These are phyloP conservation scores for Aspergillus nidulans DNA, from an alignment of 495 filamentous ascomycete genomes.

Conservation along the genomic window DNA sequence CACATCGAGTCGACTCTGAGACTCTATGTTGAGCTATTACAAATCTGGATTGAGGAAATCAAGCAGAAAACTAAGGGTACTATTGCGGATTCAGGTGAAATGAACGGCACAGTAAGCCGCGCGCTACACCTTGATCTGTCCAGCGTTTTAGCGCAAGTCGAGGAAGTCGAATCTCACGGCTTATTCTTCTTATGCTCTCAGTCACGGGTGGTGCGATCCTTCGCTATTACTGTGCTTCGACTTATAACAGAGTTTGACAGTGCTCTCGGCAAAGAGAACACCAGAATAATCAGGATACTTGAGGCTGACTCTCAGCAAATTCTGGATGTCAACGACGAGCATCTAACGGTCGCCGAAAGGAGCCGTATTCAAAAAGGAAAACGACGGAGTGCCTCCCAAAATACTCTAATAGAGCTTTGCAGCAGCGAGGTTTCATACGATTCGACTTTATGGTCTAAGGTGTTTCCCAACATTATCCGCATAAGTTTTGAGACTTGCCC, in stretches of 20 bases:
- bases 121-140: slow-evolving; percentile 80
- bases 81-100: slow-evolving; percentile 56
- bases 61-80: slow-evolving; percentile 77
- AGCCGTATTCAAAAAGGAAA: slow-evolving; percentile 90
- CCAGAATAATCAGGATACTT: slow-evolving; percentile 82
- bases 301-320: slow-evolving; percentile 85
- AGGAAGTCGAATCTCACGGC: slow-evolving; percentile 94
- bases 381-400: slow-evolving; percentile 75
- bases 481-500: slow-evolving; percentile 88
- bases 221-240: slow-evolving; percentile 86
- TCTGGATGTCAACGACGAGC: slow-evolving; percentile 88
- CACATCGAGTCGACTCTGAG: slow-evolving; percentile 93
- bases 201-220: slow-evolving; percentile 78
- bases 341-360: slow-evolving; percentile 84
- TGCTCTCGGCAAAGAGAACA: slow-evolving; percentile 75
- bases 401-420: slow-evolving; percentile 87
- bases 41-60: slow-evolving; percentile 97
- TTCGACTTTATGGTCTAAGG: slow-evolving; percentile 91
- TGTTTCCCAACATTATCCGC: slow-evolving; percentile 92
- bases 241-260: slow-evolving; percentile 92
- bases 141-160: slow-evolving; percentile 82
- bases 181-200: slow-evolving; percentile 98
- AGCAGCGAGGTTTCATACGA: slow-evolving; percentile 95
- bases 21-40: slow-evolving; percentile 87
- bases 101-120: slow-evolving; percentile 49